Percentiles rank a stretch among this genome's conserved stretches.
These are phyloP conservation scores for Allium fistulosum DNA, from an alignment of 106 monocot genomes.

Conservation along the genomic window DNA sequence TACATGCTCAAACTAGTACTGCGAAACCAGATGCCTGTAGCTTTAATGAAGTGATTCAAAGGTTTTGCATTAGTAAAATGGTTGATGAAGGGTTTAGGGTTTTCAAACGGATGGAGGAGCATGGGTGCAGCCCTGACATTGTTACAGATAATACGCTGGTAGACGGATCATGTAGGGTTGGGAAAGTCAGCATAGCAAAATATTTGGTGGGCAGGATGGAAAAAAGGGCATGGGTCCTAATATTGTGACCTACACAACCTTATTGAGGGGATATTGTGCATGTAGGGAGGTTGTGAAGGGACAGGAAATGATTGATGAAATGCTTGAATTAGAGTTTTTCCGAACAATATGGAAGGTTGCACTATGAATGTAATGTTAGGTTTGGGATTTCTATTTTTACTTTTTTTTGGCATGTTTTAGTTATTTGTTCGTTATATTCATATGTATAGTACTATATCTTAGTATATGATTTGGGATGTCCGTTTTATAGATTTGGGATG, in stretches of 20 bases:
- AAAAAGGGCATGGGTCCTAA: constrained; percentile 27
- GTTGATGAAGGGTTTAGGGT: constrained; percentile 38
- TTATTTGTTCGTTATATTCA: too few species aligned
- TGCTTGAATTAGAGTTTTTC: constrained; percentile 39
- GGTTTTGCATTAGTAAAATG: constrained; percentile 52
- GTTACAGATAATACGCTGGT: constrained; percentile 76
- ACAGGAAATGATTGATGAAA: constrained; percentile 39
- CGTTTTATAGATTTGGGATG: too few species aligned
- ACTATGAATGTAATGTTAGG: too few species aligned
- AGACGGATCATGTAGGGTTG: constrained; percentile 60
- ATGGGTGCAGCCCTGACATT: constrained; percentile 46
- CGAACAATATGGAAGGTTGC: too few species aligned
- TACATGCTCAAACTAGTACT: too few species aligned
- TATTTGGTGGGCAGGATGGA: constrained; percentile 64
- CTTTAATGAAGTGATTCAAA: constrained; percentile 75
- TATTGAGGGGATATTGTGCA: constrained; percentile 56
- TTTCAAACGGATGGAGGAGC: constrained; percentile 37
- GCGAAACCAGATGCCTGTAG: constrained; percentile 54
- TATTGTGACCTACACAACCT: constrained; percentile 74
- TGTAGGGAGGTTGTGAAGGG: constrained; percentile 35
- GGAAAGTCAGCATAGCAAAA: constrained; percentile 38
- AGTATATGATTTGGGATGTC: too few species aligned
- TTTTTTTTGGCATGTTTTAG: too few species aligned
- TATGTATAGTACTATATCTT: too few species aligned
- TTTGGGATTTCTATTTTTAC: too few species aligned